Evolutionary conservation across 2,329 filamentous ascomycete species (phyloP), one percentile per base, ranked within the genome.

Genomic region (Aureobasidium musti): DNA sequence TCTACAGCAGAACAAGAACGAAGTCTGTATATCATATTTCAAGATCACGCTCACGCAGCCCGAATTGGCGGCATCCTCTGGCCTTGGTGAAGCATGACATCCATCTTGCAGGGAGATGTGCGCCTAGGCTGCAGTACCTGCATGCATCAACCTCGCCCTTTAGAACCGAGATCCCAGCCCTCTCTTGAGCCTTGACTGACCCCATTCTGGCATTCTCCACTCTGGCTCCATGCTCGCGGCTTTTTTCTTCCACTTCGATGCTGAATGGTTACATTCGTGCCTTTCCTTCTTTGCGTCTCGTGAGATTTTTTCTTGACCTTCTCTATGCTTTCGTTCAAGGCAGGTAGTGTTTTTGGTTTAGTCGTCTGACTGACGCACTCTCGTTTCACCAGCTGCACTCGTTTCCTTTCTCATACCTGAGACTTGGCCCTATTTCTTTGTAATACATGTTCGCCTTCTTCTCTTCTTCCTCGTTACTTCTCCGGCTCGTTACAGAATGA

Each of bases 371-470:
- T 63, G 60, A 54, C 61, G 49, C 61, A 64, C 61, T 54, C 26
- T 64, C 61, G 61, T 64, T 64, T 64, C 61, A 64, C 35, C 61
- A 64, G 49, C 61, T 64, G 61, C 61, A 64, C 61, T 64, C 61
- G 33, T 64, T 64, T 54, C 61, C 61, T 43, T 53, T 64, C 49
- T 64, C 61, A 64, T 53, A 53, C 35, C 61, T 64, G 35, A 21
- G 61, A 64, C 47, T 54, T 64, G 61, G 49, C 47, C 49, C 35
- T 45, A 43, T 54, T 53, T 54, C 49, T 54, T 64, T 54, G 61
- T 64, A 64, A 64, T 64, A 64, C 61, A 64, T 64, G 61, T 64
- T 54, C 47, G 61, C 61, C 61, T 64, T 53, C 37, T 64, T 64
- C 61, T 45, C 49, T 64, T 64, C 61, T 64, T 54, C 61, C 52